Conservation (phyloP, 2,329 filamentous ascomycete species). For the Xylariomycetidae sp. region DNA sequence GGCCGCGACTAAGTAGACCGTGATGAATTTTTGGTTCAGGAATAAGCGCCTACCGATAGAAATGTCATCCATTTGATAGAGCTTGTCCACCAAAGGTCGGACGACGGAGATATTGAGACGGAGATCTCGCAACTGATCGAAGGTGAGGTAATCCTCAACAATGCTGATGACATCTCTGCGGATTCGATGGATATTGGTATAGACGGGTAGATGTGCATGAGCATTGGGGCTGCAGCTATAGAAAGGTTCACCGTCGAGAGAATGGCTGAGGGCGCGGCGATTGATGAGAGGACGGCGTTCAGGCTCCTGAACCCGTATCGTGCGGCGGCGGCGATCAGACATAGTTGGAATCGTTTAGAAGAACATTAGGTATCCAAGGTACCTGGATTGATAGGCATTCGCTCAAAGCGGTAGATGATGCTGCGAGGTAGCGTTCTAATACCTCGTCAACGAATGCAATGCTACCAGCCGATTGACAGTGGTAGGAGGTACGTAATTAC, state of each 20-base stretch:
- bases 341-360: too few species aligned
- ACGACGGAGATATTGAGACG: conserved; percentile 78
- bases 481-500: too few species aligned
- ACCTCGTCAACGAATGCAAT: too few species aligned
- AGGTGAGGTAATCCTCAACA: conserved; percentile 59
- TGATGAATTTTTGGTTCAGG: too few species aligned
- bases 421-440: too few species aligned
- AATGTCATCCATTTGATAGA: conserved; percentile 74
- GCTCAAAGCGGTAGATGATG: too few species aligned
- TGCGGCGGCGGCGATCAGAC: conserved; percentile 1
- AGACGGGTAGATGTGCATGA: conserved; percentile 64
- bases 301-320: conserved; percentile 16
- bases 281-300: conserved; percentile 33
- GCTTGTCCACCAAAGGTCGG: conserved; percentile 75
- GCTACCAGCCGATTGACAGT: too few species aligned
- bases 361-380: too few species aligned
- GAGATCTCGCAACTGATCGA: conserved; percentile 74
- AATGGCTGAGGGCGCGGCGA: conserved; percentile 31
- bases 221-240: conserved; percentile 53
- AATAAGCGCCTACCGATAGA: conserved; percentile 53
- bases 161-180: conserved; percentile 59
- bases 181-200: conserved; percentile 72
- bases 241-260: conserved; percentile 35
- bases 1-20: too few species aligned
- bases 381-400: too few species aligned